These are phyloP conservation scores for Leptographium wingfieldii DNA, from an alignment of 2,329 filamentous ascomycete species.

Conservation along the genomic window DNA sequence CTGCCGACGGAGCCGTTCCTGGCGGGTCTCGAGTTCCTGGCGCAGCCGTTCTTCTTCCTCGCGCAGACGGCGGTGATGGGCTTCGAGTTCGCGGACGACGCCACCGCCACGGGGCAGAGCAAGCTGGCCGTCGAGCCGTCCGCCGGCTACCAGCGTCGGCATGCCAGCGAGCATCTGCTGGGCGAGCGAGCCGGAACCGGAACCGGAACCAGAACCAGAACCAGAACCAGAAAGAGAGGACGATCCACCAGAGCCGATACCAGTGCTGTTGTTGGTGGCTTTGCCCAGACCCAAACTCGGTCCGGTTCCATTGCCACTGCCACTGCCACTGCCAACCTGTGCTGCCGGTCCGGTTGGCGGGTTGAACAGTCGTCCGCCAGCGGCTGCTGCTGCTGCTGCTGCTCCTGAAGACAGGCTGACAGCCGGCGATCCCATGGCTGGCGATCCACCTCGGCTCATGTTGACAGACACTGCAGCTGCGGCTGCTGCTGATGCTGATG, in stretches of 20 bases:
- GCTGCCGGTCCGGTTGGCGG: slow-evolving; percentile 40
- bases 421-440: slow-evolving; percentile 21
- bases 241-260: too few species aligned
- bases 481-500: not conserved
- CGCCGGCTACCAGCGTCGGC: slow-evolving; percentile 37
- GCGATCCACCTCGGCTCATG: slow-evolving; percentile 15
- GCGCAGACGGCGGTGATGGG: slow-evolving; percentile 39
- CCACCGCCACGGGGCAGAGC: slow-evolving; percentile 31
- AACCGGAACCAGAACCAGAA: not conserved
- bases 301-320: not conserved
- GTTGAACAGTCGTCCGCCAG: slow-evolving; percentile 32
- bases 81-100: slow-evolving; percentile 39
- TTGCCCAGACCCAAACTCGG: too few species aligned
- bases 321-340: slow-evolving; percentile 14
- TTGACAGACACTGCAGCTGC: not conserved
- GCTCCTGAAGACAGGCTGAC: not conserved
- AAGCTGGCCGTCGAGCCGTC: slow-evolving; percentile 38
- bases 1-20: slow-evolving; percentile 41
- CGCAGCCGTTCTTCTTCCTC: slow-evolving; percentile 47
- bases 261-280: too few species aligned
- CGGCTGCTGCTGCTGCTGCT: not conserved
- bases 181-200: slow-evolving; percentile 24
- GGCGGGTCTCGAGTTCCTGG: slow-evolving; percentile 37
- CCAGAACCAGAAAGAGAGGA: not conserved
- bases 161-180: slow-evolving; percentile 39